phyloP scores from a whole-genome alignment of 140 eudicot species.

The Bidens hawaiensis region DNA sequence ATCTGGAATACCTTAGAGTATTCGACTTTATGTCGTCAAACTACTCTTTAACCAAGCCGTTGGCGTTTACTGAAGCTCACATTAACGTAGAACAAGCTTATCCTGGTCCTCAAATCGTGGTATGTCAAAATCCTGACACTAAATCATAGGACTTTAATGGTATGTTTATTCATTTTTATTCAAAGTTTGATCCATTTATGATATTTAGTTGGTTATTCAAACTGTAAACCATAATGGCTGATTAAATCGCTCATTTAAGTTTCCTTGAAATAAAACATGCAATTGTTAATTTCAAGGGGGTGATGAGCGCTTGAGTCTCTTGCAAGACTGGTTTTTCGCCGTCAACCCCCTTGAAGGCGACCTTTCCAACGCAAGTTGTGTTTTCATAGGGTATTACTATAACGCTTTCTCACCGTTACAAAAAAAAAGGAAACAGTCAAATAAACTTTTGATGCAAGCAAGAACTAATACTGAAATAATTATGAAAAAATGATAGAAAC shows the following conservation, averaged over 20 bases:
- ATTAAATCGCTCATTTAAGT: background rate
- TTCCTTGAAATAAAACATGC: background rate
- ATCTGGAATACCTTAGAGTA: constrained; percentile 16
- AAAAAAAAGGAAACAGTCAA: too few relatives aligned
- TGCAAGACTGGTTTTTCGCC: background rate
- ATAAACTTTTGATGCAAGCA: background rate
- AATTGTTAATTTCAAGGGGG: background rate
- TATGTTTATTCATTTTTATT: constrained; percentile 4
- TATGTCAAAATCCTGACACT: constrained; percentile 9
- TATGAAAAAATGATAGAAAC: background rate
- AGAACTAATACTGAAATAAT: background rate
- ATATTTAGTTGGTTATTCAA: background rate
- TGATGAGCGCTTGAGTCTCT: background rate
- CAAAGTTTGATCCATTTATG: background rate
- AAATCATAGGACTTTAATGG: constrained; percentile 7
- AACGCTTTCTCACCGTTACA: too few relatives aligned
- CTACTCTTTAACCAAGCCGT: background rate
- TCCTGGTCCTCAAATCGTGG: background rate
- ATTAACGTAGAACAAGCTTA: background rate
- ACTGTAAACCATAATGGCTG: too few relatives aligned
- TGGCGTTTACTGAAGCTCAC: constrained; percentile 16
- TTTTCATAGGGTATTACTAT: background rate
- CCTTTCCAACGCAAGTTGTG: background rate
- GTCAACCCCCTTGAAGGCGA: background rate
- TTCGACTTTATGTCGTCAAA: background rate